phyloP scores from a whole-genome alignment of 208 protist genomes.

The Naegleria gruberi region DNA sequence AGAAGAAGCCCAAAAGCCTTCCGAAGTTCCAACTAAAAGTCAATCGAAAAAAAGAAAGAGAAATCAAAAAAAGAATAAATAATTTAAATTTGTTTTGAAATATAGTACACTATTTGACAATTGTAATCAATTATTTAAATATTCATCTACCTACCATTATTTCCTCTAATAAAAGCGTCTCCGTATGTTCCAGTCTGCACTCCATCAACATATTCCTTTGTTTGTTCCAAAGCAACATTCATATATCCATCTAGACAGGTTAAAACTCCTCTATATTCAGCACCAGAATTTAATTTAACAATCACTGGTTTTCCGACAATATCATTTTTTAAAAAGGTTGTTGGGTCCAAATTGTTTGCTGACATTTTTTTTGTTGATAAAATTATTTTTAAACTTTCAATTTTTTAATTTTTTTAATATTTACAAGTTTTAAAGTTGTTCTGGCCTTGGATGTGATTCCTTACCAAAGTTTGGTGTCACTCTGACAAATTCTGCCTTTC shows the following conservation, averaged over 20 bases:
- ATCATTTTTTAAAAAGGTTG: constrained; percentile 59
- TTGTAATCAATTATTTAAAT: no score
- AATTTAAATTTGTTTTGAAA: background rate
- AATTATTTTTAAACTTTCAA: background rate
- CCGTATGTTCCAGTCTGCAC: constrained; percentile 66
- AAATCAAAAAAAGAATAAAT: background rate
- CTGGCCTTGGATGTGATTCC: background rate
- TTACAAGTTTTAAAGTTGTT: no score
- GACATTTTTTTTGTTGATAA: background rate
- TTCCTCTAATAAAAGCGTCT: constrained; percentile 77
- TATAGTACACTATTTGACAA: background rate
- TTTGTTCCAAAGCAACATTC: constrained; percentile 84
- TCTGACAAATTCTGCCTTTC: constrained; percentile 61
- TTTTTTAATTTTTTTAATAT: no score
- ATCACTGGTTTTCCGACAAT: constrained; percentile 63
- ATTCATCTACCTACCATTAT: constrained; percentile 74
- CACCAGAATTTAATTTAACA: constrained; percentile 78
- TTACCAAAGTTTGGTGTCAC: constrained; percentile 51
- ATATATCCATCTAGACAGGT: constrained; percentile 78
- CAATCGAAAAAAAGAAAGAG: background rate
- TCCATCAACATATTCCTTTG: constrained; percentile 73
- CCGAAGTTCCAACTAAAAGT: background rate
- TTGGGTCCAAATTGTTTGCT: constrained; percentile 31
- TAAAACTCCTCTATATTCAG: constrained; percentile 70
- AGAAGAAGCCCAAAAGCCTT: background rate